phyloP scores from a whole-genome alignment of 176 grass and related monocot genomes.

The Musa itinerans region DNA sequence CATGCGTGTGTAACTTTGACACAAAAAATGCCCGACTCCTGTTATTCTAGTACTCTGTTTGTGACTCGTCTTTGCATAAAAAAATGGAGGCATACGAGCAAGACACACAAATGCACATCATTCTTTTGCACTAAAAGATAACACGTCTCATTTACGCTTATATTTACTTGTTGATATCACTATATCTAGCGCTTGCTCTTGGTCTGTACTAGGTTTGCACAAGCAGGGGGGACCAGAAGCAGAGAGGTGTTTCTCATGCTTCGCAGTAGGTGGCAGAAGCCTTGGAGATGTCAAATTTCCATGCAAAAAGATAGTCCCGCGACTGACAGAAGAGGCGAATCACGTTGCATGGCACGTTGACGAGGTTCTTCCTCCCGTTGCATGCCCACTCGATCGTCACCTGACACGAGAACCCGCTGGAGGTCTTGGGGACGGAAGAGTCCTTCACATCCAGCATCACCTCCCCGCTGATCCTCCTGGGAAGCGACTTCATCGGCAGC shows the following conservation, averaged over 20 bases:
- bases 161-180: neutral
- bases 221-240: neutral
- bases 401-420: conserved; percentile 48
- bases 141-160: neutral
- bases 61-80: too few species aligned
- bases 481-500: conserved; percentile 12
- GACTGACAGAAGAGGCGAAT: conserved; percentile 52
- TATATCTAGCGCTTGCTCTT: neutral
- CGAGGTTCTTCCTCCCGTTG: conserved; percentile 40
- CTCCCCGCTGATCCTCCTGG: conserved; percentile 71
- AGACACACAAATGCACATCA: neutral
- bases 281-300: conserved; percentile 59
- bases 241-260: neutral
- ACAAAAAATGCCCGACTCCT: too few species aligned
- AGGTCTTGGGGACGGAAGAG: conserved; percentile 21
- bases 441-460: conserved; percentile 49
- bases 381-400: conserved; percentile 73
- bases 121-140: neutral
- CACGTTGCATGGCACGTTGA: conserved; percentile 55
- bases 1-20: too few species aligned
- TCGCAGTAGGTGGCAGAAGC: conserved; percentile 24
- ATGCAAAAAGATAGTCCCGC: conserved; percentile 64
- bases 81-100: too few species aligned
- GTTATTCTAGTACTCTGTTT: too few species aligned
- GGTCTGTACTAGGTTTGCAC: neutral